Evolutionary conservation across 1,284 basidiomycete species (phyloP), one percentile per base, ranked within the genome.

Genomic region (Ustilago cynodontis): DNA sequence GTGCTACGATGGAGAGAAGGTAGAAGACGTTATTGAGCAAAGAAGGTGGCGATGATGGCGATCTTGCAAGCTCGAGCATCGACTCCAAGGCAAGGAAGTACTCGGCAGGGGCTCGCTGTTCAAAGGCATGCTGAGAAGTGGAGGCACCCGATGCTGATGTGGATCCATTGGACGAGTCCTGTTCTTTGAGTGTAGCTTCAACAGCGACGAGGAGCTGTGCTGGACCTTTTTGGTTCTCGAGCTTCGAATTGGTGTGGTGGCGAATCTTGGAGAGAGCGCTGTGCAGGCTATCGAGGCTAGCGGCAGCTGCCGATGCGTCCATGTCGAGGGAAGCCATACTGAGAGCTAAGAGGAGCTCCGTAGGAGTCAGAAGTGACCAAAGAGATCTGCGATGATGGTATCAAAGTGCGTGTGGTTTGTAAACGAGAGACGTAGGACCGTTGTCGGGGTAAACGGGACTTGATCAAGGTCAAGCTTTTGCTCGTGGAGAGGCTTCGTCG

Each of bases 191-290:
- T 13, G 95, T 96, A 2, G 91, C 89, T 86, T 99, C 97, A 81
- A 99, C 89, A 18, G 95, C 97, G 63, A 90, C 88, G 49, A 99
- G 90, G 22, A 99, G 90, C 61, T 91, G 92, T 16, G 97, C 97
- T 2, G 95, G 94, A 58, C 93, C 90, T 84, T 94, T 93, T 87
- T 98, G 95, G 84, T 97, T 94, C 1, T 91, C 86, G 22, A 96
- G 89, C 29, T 90, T 90, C 0, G 95, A 96, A 26, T 90, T 90
- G 2, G 91, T 91, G 82, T 98, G 94, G 16, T 92, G 92, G 64
- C 96, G 89, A 78, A 99, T 94, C 88, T 98, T 98, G 71, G 90
- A 71, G 24, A 86, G 77, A 7, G 81, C 74, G 57, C 63, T 62
- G 50, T 77, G 75, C 14, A 77, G 59, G 55, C 67, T 65, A 47